phyloP scores from a whole-genome alignment of 2,329 filamentous ascomycete genomes.

The Fusarium nisikadoi region DNA sequence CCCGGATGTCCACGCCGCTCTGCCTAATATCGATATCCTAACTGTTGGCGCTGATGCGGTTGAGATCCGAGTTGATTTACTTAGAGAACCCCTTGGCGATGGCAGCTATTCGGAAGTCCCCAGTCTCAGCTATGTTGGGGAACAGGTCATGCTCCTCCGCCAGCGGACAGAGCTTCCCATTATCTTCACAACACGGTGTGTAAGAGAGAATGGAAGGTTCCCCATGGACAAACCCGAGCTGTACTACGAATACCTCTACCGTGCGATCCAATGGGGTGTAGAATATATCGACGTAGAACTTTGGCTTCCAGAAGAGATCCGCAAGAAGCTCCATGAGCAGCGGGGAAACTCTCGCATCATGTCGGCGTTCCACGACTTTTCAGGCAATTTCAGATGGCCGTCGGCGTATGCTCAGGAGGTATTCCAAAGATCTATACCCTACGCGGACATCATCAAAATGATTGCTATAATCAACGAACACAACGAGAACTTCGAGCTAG shows the following conservation, averaged over 20 bases:
- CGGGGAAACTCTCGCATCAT: slow-evolving; percentile 86
- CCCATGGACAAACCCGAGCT: slow-evolving; percentile 82
- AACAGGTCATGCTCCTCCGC: slow-evolving; percentile 85
- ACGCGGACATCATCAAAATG: slow-evolving; percentile 91
- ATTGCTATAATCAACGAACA: slow-evolving; percentile 84
- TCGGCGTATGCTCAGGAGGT: slow-evolving; percentile 76
- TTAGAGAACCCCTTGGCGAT: slow-evolving; percentile 75
- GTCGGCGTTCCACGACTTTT: slow-evolving; percentile 92
- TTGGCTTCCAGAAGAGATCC: slow-evolving; percentile 83
- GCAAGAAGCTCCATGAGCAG: slow-evolving; percentile 72
- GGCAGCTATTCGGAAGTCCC: slow-evolving; percentile 73
- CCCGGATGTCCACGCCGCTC: slow-evolving; percentile 82
- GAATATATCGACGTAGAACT: slow-evolving; percentile 92
- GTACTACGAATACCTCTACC: slow-evolving; percentile 82
- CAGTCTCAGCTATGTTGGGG: slow-evolving; percentile 84
- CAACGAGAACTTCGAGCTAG: slow-evolving; percentile 89
- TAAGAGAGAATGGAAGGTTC: slow-evolving; percentile 83
- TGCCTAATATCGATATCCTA: slow-evolving; percentile 87
- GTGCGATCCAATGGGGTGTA: slow-evolving; percentile 88
- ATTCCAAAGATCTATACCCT: slow-evolving; percentile 76
- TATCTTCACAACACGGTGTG: slow-evolving; percentile 87
- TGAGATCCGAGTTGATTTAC: slow-evolving; percentile 83
- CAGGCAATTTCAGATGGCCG: slow-evolving; percentile 84
- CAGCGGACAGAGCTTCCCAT: slow-evolving; percentile 90
- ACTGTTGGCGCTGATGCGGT: slow-evolving; percentile 89